These are phyloP conservation scores for Bidens hawaiensis DNA, from an alignment of 140 eudicot genomes.

Conservation along the genomic window DNA sequence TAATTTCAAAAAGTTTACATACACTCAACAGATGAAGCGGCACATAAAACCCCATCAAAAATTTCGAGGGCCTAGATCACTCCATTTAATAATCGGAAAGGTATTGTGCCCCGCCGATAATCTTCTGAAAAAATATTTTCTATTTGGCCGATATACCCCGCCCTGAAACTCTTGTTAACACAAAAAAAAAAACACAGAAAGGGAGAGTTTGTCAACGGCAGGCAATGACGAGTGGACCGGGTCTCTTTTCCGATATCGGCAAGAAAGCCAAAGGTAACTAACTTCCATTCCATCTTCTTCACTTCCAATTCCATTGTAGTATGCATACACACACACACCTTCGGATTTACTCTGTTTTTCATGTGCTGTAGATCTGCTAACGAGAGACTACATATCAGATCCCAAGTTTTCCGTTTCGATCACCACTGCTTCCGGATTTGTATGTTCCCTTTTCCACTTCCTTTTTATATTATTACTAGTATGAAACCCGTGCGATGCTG, in stretches of 20 bases:
- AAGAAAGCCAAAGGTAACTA: conserved; percentile 60
- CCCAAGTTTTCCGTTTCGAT: conserved; percentile 75
- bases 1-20: no score
- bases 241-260: conserved; percentile 36
- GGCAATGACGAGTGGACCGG: conserved; percentile 61
- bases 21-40: no score
- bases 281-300: background rate
- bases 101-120: no score
- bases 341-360: background rate
- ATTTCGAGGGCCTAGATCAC: no score
- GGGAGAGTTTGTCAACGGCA: no score
- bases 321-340: conserved; percentile 1
- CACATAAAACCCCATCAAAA: no score
- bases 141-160: no score
- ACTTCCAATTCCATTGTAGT: conserved; percentile 12
- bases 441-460: conserved; percentile 20
- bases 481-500: background rate
- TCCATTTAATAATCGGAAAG: no score
- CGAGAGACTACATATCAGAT: conserved; percentile 75
- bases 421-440: conserved; percentile 68
- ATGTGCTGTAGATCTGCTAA: conserved; percentile 62
- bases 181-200: no score
- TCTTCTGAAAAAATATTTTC: no score
- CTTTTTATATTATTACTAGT: background rate
- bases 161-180: no score